Percentiles rank a stretch among this genome's conserved stretches.
These are phyloP conservation scores for Kuraishia piskuri DNA, from an alignment of 805 yeast genomes.

Conservation along the genomic window DNA sequence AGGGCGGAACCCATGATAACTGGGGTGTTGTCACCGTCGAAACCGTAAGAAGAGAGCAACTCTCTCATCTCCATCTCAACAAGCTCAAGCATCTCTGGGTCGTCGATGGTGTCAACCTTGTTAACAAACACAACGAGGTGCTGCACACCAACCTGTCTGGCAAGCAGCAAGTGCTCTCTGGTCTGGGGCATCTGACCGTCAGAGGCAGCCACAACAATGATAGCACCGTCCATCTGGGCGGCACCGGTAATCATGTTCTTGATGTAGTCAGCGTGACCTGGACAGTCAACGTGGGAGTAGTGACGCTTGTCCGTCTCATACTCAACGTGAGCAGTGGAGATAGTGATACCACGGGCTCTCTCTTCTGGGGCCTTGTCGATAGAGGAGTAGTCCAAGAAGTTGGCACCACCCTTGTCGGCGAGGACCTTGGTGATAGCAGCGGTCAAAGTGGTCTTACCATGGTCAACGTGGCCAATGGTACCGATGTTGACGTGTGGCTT, in stretches of 20 bases:
- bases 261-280: constrained; percentile 98
- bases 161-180: constrained; percentile 95
- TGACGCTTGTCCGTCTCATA: constrained; percentile 93
- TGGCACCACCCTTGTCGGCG: constrained; percentile 83
- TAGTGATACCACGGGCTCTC: constrained; percentile 98
- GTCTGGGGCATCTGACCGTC: constrained; percentile 99
- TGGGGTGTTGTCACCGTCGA: constrained; percentile 97
- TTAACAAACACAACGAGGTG: constrained; percentile 94
- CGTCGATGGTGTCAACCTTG: constrained; percentile 97
- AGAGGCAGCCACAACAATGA: constrained; percentile 97
- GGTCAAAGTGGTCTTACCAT: constrained; percentile 96
- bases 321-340: constrained; percentile 96
- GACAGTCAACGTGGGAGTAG: constrained; percentile 97
- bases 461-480: constrained; percentile 98
- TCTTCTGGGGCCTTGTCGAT: constrained; percentile 99
- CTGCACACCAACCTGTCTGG: constrained; percentile 99
- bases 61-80: constrained; percentile 99
- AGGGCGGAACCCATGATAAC: constrained; percentile 98
- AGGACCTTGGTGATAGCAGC: constrained; percentile 97
- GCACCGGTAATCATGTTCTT: constrained; percentile 99
- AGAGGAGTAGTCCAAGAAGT: constrained; percentile 84
- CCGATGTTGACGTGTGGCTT: constrained; percentile 97
- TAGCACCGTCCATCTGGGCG: constrained; percentile 99
- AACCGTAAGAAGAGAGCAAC: constrained; percentile 80
- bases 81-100: constrained; percentile 97